Percentiles rank a stretch among this genome's conserved stretches.
Evolutionary conservation across 192 early-diverging fungal genomes (phyloP).

Genomic region (Coemansia aciculifera): DNA sequence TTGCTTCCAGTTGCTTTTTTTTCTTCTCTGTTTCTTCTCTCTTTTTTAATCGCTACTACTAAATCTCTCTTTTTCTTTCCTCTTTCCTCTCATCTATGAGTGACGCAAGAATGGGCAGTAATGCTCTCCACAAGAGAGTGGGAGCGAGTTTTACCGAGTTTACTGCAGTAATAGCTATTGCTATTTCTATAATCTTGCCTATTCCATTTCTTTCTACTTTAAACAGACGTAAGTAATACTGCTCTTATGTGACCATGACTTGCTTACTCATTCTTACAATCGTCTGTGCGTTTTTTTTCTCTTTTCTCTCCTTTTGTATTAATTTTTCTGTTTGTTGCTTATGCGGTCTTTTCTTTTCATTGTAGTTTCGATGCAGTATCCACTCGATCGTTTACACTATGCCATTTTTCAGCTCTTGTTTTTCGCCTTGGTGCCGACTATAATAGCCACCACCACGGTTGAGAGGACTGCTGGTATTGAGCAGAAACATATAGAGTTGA

Average conservation of each 20-base stretch:
- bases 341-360: background rate
- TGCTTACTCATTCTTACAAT: background rate
- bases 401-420: constrained; percentile 46
- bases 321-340: background rate
- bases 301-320: background rate
- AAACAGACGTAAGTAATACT: constrained; percentile 34
- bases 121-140: background rate
- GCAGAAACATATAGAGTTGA: background rate
- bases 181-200: constrained; percentile 27
- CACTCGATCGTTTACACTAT: constrained; percentile 51
- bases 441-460: background rate
- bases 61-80: background rate
- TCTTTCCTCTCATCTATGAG: constrained; percentile 2
- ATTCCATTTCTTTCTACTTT: constrained; percentile 39
- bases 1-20: background rate
- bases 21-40: constrained; percentile 1
- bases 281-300: background rate
- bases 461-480: background rate
- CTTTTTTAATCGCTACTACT: background rate
- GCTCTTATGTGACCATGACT: background rate
- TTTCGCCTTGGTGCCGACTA: constrained; percentile 17
- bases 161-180: constrained; percentile 24
- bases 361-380: constrained; percentile 40
- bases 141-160: constrained; percentile 23
- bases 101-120: background rate